Evolutionary conservation across 1,284 basidiomycete genomes (phyloP).

Genomic region (Heterobasidion annosum): DNA sequence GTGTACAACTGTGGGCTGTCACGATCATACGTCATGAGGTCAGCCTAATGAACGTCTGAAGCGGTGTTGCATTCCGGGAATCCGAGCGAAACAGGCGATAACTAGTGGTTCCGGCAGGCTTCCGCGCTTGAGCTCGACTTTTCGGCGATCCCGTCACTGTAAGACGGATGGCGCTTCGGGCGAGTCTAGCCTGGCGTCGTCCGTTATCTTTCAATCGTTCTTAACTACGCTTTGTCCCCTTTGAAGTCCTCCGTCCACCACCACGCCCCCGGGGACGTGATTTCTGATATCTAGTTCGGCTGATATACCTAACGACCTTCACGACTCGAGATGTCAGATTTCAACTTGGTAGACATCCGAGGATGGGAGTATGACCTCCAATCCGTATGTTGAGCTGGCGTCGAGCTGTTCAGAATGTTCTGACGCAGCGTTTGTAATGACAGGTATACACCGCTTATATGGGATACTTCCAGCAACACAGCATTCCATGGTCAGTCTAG

Average conservation of each 20-base stretch:
- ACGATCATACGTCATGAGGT: too few species aligned
- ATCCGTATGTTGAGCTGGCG: conserved; percentile 38
- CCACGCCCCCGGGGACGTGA: too few species aligned
- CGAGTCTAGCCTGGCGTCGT: background rate
- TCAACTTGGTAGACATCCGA: conserved; percentile 65
- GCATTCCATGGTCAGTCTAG: conserved; percentile 57
- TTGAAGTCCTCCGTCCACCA: background rate
- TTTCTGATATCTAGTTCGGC: background rate
- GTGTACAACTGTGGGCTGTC: too few species aligned
- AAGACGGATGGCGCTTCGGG: background rate
- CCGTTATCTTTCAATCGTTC: too few species aligned
- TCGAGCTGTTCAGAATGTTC: conserved; percentile 4
- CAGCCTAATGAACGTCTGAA: background rate
- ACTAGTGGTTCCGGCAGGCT: too few species aligned
- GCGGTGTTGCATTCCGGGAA: background rate
- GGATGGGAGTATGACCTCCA: conserved; percentile 84
- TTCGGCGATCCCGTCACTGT: too few species aligned
- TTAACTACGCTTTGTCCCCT: background rate
- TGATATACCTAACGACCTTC: background rate
- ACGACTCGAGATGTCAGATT: conserved; percentile 45
- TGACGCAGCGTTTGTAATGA: conserved; percentile 2
- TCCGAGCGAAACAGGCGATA: background rate
- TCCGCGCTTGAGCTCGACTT: too few species aligned
- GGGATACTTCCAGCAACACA: conserved; percentile 71
- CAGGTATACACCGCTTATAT: conserved; percentile 81